A percentile compares a stretch with the other conserved stretches of the same genome.
phyloP scores from a whole-genome alignment of 163 green algal genomes.

The Chlorella variabilis region DNA sequence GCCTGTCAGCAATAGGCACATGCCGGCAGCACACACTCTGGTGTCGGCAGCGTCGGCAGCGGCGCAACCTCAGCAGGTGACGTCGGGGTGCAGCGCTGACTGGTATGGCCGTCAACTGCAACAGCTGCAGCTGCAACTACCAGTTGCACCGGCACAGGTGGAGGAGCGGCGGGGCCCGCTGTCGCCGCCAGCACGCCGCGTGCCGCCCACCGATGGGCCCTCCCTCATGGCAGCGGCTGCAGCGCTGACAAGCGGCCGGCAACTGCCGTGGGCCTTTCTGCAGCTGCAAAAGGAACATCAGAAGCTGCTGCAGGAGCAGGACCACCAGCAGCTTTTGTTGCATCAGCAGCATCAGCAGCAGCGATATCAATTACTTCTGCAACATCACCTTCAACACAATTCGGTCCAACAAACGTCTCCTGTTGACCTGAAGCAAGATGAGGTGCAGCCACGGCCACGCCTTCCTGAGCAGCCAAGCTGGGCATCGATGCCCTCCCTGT shows the following conservation, averaged over 20 bases:
- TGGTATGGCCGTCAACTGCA: neutral
- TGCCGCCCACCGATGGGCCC: neutral
- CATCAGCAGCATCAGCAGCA: slow-evolving; percentile 19
- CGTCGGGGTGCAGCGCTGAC: neutral
- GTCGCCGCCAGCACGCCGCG: neutral
- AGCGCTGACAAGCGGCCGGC: neutral
- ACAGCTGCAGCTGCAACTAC: neutral
- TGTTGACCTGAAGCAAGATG: no score
- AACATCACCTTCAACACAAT: neutral
- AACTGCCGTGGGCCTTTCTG: neutral
- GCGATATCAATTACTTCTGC: neutral
- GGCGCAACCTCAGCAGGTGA: neutral
- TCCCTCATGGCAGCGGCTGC: neutral
- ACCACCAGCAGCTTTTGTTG: slow-evolving; percentile 1
- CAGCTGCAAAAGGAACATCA: slow-evolving; percentile 16
- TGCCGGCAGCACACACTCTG: neutral
- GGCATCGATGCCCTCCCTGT: neutral
- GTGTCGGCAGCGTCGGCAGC: neutral
- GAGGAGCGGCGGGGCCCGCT: neutral
- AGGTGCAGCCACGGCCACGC: no score
- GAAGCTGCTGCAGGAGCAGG: slow-evolving; percentile 1
- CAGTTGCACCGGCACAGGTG: neutral
- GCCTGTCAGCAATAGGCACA: no score
- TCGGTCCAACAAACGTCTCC: no score
- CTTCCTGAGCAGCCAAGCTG: slow-evolving; percentile 8